Conservation (phyloP, 495 filamentous ascomycete species). For the Penicillium lagena region DNA sequence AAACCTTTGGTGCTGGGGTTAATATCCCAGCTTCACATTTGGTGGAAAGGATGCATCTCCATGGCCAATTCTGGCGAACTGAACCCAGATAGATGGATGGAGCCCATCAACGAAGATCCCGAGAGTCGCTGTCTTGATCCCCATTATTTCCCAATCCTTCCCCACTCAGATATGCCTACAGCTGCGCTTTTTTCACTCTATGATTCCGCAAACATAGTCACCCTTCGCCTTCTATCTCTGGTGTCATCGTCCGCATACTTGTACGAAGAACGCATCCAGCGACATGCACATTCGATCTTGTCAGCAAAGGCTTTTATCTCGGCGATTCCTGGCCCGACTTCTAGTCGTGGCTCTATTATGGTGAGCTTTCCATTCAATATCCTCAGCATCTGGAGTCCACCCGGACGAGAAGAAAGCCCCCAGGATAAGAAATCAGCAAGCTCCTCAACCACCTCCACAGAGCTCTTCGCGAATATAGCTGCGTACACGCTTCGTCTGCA, state of each 20-base stretch:
- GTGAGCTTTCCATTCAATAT: constrained; percentile 5
- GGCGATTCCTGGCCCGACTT: constrained; percentile 1
- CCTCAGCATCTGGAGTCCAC: constrained; percentile 2
- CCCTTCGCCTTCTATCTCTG: constrained; percentile 1
- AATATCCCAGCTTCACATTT: constrained; percentile 1
- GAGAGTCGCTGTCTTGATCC: not conserved
- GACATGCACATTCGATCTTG: constrained; percentile 1
- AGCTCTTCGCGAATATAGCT: constrained; percentile 6
- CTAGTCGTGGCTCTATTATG: constrained; percentile 7
- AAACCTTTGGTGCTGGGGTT: not conserved
- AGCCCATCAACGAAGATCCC: not conserved
- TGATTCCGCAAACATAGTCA: constrained; percentile 6
- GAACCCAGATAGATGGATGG: not conserved
- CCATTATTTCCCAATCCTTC: constrained; percentile 1
- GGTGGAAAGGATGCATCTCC: constrained; percentile 4
- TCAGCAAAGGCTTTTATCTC: constrained; percentile 4
- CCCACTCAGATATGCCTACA: constrained; percentile 10
- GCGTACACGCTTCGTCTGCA: not conserved
- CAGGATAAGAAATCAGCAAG: not conserved
- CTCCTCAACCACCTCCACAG: not conserved
- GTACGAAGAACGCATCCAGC: constrained; percentile 7
- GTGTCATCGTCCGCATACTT: not conserved
- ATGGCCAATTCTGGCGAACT: not conserved
- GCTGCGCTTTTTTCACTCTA: constrained; percentile 5
- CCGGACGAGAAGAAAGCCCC: not conserved